Percentiles rank a stretch among this genome's conserved stretches.
Evolutionary conservation across 2,329 filamentous ascomycete species (phyloP).

Genomic region (Pseudogymnoascus sp.): DNA sequence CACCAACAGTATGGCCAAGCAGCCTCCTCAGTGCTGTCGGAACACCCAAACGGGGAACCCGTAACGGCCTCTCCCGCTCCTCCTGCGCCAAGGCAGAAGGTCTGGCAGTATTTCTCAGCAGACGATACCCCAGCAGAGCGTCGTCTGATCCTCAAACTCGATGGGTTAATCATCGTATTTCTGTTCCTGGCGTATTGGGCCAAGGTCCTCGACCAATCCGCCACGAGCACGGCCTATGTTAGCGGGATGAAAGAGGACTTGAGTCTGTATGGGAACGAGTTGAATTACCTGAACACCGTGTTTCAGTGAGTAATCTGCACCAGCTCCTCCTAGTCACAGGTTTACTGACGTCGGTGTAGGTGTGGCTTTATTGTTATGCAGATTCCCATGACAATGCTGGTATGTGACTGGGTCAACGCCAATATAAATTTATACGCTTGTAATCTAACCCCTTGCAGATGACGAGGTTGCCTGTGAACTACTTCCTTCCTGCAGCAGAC

Average conservation of each 20-base stretch:
- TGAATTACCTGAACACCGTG: not conserved
- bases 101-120: conserved; percentile 12
- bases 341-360: not conserved
- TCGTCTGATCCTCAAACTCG: conserved; percentile 12
- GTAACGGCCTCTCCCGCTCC: not conserved
- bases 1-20: not conserved
- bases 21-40: not conserved
- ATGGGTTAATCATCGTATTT: conserved; percentile 13
- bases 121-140: conserved; percentile 9
- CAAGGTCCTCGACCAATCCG: conserved; percentile 18
- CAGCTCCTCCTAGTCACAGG: too few relatives aligned
- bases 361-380: conserved; percentile 10
- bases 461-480: conserved; percentile 10
- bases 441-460: not conserved
- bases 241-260: conserved; percentile 40
- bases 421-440: not conserved
- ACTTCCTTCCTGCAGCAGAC: conserved; percentile 9
- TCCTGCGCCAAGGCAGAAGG: not conserved
- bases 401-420: not conserved
- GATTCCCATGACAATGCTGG: conserved; percentile 8
- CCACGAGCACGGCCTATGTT: conserved; percentile 37
- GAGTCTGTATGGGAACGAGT: conserved; percentile 33
- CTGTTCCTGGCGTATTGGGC: conserved; percentile 13
- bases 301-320: conserved; percentile 13
- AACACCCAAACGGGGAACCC: not conserved